Evolutionary conservation across 176 grass and related monocot species (phyloP), one percentile per base, ranked within the genome.

Genomic region (Avena atlantica): DNA sequence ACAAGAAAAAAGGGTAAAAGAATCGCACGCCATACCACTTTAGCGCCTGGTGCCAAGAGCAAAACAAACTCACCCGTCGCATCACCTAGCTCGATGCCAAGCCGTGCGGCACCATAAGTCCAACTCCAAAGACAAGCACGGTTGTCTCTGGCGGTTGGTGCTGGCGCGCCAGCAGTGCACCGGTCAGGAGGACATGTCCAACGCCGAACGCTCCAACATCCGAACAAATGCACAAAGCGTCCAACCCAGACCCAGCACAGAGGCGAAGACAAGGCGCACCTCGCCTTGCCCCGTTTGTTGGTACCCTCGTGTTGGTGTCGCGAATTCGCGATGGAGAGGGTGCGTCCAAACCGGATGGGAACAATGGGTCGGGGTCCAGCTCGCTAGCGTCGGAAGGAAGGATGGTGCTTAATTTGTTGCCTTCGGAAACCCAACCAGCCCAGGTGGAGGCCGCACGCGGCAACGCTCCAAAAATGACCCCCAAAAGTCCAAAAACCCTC

Each of bases 341-440:
- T 70, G 70, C 74, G 44, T 76, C 85, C 79, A 79, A 68, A 12
- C 0, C 25, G 25, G 85, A 72, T 51, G 23, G 40, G 17, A 25
- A 42, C 61, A 24, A 25, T 20, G 0, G 6, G 63, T 36, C 37
- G 37, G 37, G 37, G 6, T 40, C 37, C 37, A 40, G 37, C 37
- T 40, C 64, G 67, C 67, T n/a, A 45, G 17, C 68, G 40, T 72
- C 10, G 59, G 12, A 21, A 2, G 11, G 5, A 47, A 2, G 11
- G 5, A 47, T 42, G 70, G 0, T n/a, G 42, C 12, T 16, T 13
- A n/a, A 6, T 75, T 74, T 73, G 68, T 63, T 76, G 70, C 10
- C 4, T 76, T 84, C 57, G 4, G 1, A 63, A 50, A 62, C 56
- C 56, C 16, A 7, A 15, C 63, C 77, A n/a, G 8, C 23, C 9